phyloP scores from a whole-genome alignment of 179 eudicot genomes.

The Patellifolia procumbens region DNA sequence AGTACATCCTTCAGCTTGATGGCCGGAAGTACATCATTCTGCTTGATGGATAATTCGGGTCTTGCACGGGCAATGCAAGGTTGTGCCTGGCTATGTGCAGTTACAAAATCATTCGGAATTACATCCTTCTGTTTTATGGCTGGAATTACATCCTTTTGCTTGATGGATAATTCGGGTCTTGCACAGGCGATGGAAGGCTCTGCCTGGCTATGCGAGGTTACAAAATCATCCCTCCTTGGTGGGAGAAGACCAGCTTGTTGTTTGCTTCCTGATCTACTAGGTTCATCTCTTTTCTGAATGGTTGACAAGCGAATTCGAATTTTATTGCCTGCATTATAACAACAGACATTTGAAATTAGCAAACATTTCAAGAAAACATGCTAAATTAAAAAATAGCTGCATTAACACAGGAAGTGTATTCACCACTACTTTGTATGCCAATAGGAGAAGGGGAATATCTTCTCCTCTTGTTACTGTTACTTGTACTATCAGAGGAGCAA shows the following conservation, averaged over 20 bases:
- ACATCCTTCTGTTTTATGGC: too few relatives aligned
- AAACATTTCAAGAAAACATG: not conserved
- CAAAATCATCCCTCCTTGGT: slow-evolving; percentile 1
- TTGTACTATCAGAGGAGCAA: slow-evolving; percentile 63
- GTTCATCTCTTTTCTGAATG: slow-evolving; percentile 33
- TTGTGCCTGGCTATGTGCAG: too few relatives aligned
- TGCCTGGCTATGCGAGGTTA: not conserved
- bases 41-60: too few relatives aligned
- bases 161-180: slow-evolving; percentile 8
- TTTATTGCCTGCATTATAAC: slow-evolving; percentile 37
- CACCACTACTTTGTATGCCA: slow-evolving; percentile 40
- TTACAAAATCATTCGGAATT: too few relatives aligned
- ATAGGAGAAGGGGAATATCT: slow-evolving; percentile 27
- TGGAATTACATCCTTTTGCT: not conserved
- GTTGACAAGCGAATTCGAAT: slow-evolving; percentile 41
- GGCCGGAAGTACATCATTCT: too few relatives aligned
- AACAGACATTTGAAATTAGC: not conserved
- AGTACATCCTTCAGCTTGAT: too few relatives aligned
- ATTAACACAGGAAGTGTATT: not conserved
- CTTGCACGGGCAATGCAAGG: too few relatives aligned
- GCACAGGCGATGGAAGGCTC: slow-evolving; percentile 8
- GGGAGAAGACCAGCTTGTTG: slow-evolving; percentile 12
- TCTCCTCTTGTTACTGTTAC: slow-evolving; percentile 61
- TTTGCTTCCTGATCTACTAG: slow-evolving; percentile 23
- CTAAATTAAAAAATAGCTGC: not conserved